These are phyloP conservation scores for Rubroboletus pulcherrimus DNA, from an alignment of 768 basidiomycete species.

Conservation along the genomic window DNA sequence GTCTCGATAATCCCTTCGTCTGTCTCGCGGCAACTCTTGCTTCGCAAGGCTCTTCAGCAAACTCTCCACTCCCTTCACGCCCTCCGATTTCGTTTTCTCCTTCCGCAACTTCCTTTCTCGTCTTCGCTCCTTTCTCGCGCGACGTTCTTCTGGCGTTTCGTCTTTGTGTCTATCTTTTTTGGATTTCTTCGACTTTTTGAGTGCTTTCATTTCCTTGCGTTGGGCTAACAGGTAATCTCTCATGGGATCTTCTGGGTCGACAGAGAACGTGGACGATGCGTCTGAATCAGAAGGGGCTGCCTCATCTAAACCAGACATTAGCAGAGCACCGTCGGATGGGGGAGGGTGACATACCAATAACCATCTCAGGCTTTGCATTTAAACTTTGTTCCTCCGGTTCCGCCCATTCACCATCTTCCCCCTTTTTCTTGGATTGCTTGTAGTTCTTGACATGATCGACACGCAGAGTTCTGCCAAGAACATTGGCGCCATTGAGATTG, in stretches of 20 bases:
- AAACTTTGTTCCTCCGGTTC: constrained; percentile 83
- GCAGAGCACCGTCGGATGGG: neutral
- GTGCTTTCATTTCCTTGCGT: constrained; percentile 64
- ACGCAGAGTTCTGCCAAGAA: constrained; percentile 80
- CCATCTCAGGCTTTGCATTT: constrained; percentile 78
- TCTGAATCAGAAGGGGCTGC: constrained; percentile 62
- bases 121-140: constrained; percentile 70
- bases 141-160: constrained; percentile 78
- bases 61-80: constrained; percentile 63
- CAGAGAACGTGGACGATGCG: constrained; percentile 56
- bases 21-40: constrained; percentile 23
- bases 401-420: constrained; percentile 78
- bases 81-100: constrained; percentile 50
- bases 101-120: constrained; percentile 63
- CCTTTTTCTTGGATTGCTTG: constrained; percentile 77
- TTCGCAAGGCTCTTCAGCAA: constrained; percentile 47
- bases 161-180: constrained; percentile 66
- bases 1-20: constrained; percentile 3
- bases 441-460: constrained; percentile 94
- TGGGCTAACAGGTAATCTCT: constrained; percentile 83
- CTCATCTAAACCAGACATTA: constrained; percentile 40
- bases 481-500: constrained; percentile 93
- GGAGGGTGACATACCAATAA: constrained; percentile 48
- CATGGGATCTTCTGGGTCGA: constrained; percentile 99
- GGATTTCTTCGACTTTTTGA: constrained; percentile 55